Base-by-base conservation (phyloP, 441 rosid species). In the Cnidoscolus chayamansa region DNA sequence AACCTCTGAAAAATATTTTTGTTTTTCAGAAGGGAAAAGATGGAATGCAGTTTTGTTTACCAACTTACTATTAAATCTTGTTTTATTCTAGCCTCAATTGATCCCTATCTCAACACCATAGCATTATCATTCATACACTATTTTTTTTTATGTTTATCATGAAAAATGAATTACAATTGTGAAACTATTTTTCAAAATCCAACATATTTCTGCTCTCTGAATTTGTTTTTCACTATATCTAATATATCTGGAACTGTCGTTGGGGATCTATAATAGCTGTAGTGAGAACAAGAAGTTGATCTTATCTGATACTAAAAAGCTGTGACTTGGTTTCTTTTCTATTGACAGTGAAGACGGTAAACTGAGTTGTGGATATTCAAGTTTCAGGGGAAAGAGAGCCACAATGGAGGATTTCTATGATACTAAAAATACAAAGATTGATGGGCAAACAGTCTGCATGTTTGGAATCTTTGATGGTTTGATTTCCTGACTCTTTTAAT, bases 381-480 rank as follows among this genome's bases (percentile, higher is more conserved):
- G 97, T 83, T 93, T 91, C 81, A 80, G 96, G 85, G 99, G 99
- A 76, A 96, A 93, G 88, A 89, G 99, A 76, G 90, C 88, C 47
- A 87, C 94, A 32, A 93, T 96, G 98, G 98, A 96, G 81, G 98
- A 96, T 77, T 96, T 87, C 81, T 96, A 80, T 74, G 97, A 93
- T 75, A 80, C 90, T 57, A 93, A 88, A 74, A 85, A 83, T 69
- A 82, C 97, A 76, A 85, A 76, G 43, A 89, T 93, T 74, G 85
- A 90, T 63, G 97, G 95, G 67, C 74, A 85, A 82, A 73, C 84
- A 63, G 90, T 93, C 78, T 88, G 80, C 92, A 87, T 93, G 97
- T 96, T 96, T 81, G 98, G 97, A 73, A 88, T 93, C 43, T 96
- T 96, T 79, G 98, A 96, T 84, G 99, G 98, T 93, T 78, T 82